Percentiles rank a stretch among this genome's conserved stretches.
Conservation (phyloP, 768 basidiomycete genomes). For the Auriscalpium microsporum region DNA sequence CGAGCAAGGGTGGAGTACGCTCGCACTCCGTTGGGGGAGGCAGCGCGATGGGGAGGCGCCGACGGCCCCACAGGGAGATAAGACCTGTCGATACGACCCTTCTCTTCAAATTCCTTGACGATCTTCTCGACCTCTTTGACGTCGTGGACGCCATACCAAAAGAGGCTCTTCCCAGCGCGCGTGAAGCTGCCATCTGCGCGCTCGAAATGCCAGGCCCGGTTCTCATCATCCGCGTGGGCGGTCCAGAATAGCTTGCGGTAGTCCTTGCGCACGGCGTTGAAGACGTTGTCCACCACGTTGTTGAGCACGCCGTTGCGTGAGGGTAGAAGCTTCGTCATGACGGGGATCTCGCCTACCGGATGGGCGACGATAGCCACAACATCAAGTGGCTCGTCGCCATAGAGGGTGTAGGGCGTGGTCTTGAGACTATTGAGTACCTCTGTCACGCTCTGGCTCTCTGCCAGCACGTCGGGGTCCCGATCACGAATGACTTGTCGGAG, state of each 20-base stretch:
- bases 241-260: constrained; percentile 96
- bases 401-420: constrained; percentile 82
- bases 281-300: constrained; percentile 95
- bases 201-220: constrained; percentile 98
- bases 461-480: constrained; percentile 85
- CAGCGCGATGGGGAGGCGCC: constrained; percentile 45
- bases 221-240: constrained; percentile 92
- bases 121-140: constrained; percentile 85
- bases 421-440: constrained; percentile 79
- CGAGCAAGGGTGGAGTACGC: constrained; percentile 53
- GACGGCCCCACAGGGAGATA: constrained; percentile 84
- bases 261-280: constrained; percentile 92
- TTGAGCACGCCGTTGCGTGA: constrained; percentile 87
- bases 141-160: constrained; percentile 96
- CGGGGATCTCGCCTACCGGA: constrained; percentile 79
- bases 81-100: constrained; percentile 76
- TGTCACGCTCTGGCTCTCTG: constrained; percentile 78
- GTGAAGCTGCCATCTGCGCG: constrained; percentile 97
- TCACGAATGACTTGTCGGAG: constrained; percentile 93
- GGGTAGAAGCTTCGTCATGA: constrained; percentile 88
- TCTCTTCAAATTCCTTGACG: constrained; percentile 59
- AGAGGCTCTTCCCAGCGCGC: constrained; percentile 84
- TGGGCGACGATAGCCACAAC: constrained; percentile 91
- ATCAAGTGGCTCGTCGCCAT: constrained; percentile 97
- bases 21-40: constrained; percentile 33